Evolutionary conservation across 495 filamentous ascomycete species (phyloP), one percentile per base, ranked within the genome.

Genomic region (Hyaloscypha hepaticicola): DNA sequence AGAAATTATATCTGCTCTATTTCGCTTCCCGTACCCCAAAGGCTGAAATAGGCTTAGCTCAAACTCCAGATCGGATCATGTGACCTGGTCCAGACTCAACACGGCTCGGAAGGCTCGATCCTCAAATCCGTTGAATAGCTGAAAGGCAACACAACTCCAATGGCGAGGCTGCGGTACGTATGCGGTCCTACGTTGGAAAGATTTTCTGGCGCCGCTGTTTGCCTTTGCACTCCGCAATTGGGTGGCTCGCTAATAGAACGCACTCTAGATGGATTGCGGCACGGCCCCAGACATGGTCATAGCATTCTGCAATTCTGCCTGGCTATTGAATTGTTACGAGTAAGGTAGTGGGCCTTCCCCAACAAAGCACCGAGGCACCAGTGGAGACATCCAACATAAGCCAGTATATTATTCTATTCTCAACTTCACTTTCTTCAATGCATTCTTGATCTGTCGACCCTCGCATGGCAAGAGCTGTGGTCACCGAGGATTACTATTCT

Each of bases 401-500:
- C 16, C 31, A 34, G 5, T 5, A 34, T 34, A 34, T 16, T 16
- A 16, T 45, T 45, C 38, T 16, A 16, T 45, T 45, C 11, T 45
- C 38, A 45, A 45, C 38, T 19, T 34, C 12, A 29, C 31, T 41
- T 19, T 16, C 24, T 25, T 58, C 31, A 25, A n/a, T 38, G 56
- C n/a, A 4, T 45, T 45, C n/a, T 38, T 58, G n/a, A 58, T 38
- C 14, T 22, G 11, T 25, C 19, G 25, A 55, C 2, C 11, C 55
- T 59, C 57, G 58, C 19, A 65, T 69, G 58, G 67, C 67, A 50
- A 51, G 29, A 56, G 55, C 59, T 25, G 56, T 29, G 16, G 45
- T 56, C 3, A 41, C 27, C 25, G 66, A 69, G 21, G 69, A 72
- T 59, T 74, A 72, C 65, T 82, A 83, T 61, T 60, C 71, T 3